Evolutionary conservation across 2,329 filamentous ascomycete species (phyloP), one percentile per base, ranked within the genome.

Genomic region (Colletotrichum limetticola): DNA sequence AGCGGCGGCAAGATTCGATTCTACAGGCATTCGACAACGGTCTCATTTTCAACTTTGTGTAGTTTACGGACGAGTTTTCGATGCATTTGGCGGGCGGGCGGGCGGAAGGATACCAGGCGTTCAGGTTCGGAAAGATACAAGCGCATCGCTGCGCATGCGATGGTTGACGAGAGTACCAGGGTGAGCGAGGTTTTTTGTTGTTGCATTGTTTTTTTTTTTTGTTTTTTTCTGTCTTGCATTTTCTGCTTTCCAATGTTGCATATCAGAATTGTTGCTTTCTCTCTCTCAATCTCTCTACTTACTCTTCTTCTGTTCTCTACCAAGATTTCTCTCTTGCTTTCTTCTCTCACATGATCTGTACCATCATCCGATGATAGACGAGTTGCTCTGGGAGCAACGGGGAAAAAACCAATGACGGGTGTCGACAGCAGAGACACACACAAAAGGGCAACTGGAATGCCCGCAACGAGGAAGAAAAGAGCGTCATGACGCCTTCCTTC

Each of bases 281-380:
- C 71, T 68, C 26, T 66, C 52, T 26, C 22, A 24, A 24, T 55
- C n/a, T 55, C 52, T 55, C 46, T 69, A 70, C 59, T 74, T 61
- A 75, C 32, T 61, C 57, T 66, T 66, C 32, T 66, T 42, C 68
- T 61, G 72, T 35, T 60, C 52, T 22, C 26, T 30, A 19, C 26
- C 42, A 32, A 35, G 46, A 42, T 46, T 16, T 46, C 22, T 11
- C 28, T 64, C 22, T 11, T 19, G 30, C 24, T 64, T 53, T 55
- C 68, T 53, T 66, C 59, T 68, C 72, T 72, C 75, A 60, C 58
- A 42, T 62, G 62, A 66, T 49, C 30, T 71, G 71, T 72, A 74
- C 37, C 68, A 74, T 49, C 68, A 66, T 26, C 32, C n/a, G 32
- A 62, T 42, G 28, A 63, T 57, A 63, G 49, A 72, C 26, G 62